Evolutionary conservation across 129 eudicot species (phyloP), one percentile per base, ranked within the genome.

Genomic region (Escallonia rubra): DNA sequence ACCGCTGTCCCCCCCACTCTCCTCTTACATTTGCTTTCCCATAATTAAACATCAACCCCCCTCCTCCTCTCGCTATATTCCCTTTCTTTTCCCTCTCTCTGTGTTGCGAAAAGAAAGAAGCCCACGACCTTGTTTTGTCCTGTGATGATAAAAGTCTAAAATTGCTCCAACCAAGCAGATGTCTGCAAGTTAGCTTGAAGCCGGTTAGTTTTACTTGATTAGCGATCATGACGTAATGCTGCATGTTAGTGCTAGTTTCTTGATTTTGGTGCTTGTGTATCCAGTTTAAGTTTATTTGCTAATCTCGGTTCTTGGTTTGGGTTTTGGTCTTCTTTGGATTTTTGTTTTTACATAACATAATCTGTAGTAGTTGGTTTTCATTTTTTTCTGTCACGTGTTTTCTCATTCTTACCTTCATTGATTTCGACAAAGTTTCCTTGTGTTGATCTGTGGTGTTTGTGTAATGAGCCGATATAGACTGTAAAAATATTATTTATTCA

Each of bases 11-110:
- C 61, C 61, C 58, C 42, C 9, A 46, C 12, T 47, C 41, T 50
- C 49, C 43, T 45, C 14, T 50, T 41, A 48, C 61, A 59, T 52
- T 56, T 23, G 49, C 59, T 52, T 66, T 66, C 49, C 71, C 60
- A 50, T 66, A 66, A 66, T 66, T 66, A 65, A 65, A 38, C 68
- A 14, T 23, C 34, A 23, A 23, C 34, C 34, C 34, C 34, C 34
- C 67, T 2, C 43, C 45, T n/a, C 15, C 67, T 63, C 53, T n/a
- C 67, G 44, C 49, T 8, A 41, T 54, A 40, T 13, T 40, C 59
- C 13, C 71, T 48, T 43, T 15, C 53, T 44, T 63, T 41, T 3
- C 2, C 6, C 10, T 6, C 59, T 65, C 45, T 10, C 59, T 34
- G 7, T 12, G 54, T 13, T 43, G 2, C 51, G 44, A 15, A 63